phyloP scores from a whole-genome alignment of 495 filamentous ascomycete genomes.

The Penicillium macrosclerotiorum region DNA sequence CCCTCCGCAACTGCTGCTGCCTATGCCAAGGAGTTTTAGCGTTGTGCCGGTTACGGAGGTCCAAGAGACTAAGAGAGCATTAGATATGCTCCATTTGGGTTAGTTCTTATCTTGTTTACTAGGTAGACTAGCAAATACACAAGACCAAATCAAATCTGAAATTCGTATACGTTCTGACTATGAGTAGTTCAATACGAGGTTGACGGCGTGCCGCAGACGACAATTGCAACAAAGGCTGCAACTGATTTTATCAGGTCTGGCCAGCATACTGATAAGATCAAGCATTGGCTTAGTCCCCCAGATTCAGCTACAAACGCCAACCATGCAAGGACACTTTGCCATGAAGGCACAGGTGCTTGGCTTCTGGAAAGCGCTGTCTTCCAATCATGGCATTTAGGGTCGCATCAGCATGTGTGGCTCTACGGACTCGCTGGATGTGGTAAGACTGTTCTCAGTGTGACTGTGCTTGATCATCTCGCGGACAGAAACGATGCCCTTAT shows the following conservation, averaged over 20 bases:
- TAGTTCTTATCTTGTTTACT: no score
- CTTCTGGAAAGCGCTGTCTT: conserved; percentile 14
- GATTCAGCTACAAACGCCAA: conserved; percentile 21
- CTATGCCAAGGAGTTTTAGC: no score
- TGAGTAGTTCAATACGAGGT: conserved; percentile 14
- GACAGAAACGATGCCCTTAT: conserved; percentile 9
- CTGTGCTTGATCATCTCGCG: conserved; percentile 20
- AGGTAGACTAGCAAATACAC: no score
- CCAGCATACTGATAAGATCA: conserved; percentile 15
- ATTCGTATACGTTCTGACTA: conserved; percentile 4
- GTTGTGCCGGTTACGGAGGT: no score
- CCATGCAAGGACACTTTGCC: conserved; percentile 13
- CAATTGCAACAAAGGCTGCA: conserved; percentile 9
- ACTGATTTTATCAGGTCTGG: conserved; percentile 16
- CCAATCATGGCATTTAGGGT: conserved; percentile 15
- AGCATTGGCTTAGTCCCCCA: conserved; percentile 17
- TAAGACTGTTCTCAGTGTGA: conserved; percentile 24
- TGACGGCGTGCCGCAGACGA: conserved; percentile 12
- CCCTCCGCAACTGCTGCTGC: no score
- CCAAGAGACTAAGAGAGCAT: no score
- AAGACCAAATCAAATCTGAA: neutral
- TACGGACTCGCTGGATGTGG: conserved; percentile 22
- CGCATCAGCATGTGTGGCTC: conserved; percentile 17
- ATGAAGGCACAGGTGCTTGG: conserved; percentile 22
- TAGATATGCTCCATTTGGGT: no score